These are phyloP conservation scores for Rhynchospora breviuscula DNA, from an alignment of 176 grass and related monocot species.

Conservation along the genomic window DNA sequence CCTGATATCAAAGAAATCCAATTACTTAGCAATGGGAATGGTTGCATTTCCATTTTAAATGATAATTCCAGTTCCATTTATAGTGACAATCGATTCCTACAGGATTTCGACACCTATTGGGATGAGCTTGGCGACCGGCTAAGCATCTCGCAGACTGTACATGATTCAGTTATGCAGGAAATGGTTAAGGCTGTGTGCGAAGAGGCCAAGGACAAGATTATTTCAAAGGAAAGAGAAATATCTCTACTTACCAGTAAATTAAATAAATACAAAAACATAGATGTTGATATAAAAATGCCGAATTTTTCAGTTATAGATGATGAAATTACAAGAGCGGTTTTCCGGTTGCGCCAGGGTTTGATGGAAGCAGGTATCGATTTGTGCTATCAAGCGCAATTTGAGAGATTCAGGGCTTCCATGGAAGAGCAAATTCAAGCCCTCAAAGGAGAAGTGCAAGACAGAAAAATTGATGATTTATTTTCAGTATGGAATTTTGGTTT, in stretches of 20 bases:
- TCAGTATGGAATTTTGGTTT: constrained; percentile 25
- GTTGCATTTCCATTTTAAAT: neutral
- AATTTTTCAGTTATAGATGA: constrained; percentile 25
- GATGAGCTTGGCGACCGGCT: constrained; percentile 37
- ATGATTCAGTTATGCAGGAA: constrained; percentile 30
- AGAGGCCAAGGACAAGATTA: constrained; percentile 34
- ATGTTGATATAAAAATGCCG: constrained; percentile 13
- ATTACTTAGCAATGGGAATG: neutral
- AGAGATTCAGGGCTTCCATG: constrained; percentile 23
- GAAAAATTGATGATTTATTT: constrained; percentile 33
- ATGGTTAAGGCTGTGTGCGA: constrained; percentile 36
- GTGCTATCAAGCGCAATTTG: constrained; percentile 12
- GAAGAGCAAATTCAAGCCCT: constrained; percentile 34
- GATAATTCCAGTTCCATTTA: constrained; percentile 9
- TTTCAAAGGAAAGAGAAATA: constrained; percentile 34
- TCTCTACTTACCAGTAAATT: constrained; percentile 21
- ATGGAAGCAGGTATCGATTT: constrained; percentile 18
- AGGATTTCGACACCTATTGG: constrained; percentile 40
- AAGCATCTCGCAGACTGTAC: constrained; percentile 32
- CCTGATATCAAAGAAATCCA: constrained; percentile 18
- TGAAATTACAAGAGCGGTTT: constrained; percentile 24
- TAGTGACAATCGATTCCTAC: constrained; percentile 30
- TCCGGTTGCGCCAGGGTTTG: constrained; percentile 8
- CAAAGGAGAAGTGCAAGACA: constrained; percentile 30
- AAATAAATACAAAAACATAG: constrained; percentile 1